These are phyloP conservation scores for Boletus tylopilopsis DNA, from an alignment of 768 basidiomycete species.

Conservation along the genomic window DNA sequence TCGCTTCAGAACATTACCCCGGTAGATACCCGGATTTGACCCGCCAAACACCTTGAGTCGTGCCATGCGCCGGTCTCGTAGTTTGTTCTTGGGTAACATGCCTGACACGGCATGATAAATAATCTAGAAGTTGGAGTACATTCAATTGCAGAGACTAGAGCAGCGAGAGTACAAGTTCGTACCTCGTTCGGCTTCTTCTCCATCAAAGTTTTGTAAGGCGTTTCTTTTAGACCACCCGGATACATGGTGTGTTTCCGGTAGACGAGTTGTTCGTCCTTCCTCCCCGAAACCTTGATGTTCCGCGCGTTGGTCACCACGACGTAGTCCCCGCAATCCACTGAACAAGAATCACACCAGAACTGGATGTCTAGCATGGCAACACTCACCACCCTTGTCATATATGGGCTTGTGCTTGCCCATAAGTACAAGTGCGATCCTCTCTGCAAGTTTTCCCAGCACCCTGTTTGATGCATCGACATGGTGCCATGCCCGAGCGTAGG, in stretches of 20 bases:
- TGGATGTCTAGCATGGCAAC: not conserved
- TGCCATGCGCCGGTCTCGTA: conserved; percentile 83
- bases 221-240: conserved; percentile 91
- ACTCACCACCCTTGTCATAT: conserved; percentile 85
- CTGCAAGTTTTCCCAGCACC: conserved; percentile 91
- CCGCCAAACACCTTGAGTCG: conserved; percentile 86
- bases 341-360: not conserved
- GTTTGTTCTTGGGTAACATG: conserved; percentile 98
- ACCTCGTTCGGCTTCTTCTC: conserved; percentile 86
- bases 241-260: conserved; percentile 91
- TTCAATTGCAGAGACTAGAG: not conserved
- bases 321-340: conserved; percentile 98
- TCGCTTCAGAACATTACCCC: conserved; percentile 71
- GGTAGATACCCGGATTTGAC: conserved; percentile 70
- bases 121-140: conserved; percentile 50
- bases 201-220: conserved; percentile 82
- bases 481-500: conserved; percentile 95
- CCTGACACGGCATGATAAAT: conserved; percentile 94
- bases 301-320: conserved; percentile 91
- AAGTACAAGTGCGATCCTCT: conserved; percentile 88
- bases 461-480: conserved; percentile 89
- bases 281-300: conserved; percentile 81
- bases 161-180: conserved; percentile 24
- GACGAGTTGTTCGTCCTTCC: conserved; percentile 81
- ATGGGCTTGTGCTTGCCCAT: conserved; percentile 99